Percentiles rank a stretch among this genome's conserved stretches.
These are phyloP conservation scores for Salix brachista DNA, from an alignment of 345 rosid species.

Conservation along the genomic window DNA sequence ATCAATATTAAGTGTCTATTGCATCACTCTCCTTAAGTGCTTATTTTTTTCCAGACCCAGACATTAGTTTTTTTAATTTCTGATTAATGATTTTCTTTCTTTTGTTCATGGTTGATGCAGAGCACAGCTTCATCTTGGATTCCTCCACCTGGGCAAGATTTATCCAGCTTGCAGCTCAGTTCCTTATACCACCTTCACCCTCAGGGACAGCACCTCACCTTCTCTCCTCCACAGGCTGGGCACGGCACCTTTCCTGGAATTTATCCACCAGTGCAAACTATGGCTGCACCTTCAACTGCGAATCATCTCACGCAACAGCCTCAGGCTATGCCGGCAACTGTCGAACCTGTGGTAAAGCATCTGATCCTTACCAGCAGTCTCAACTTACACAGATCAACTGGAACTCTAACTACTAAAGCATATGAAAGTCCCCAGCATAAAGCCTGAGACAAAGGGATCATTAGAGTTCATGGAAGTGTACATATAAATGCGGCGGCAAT, in stretches of 20 bases:
- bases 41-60: not conserved
- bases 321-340: conserved; percentile 35
- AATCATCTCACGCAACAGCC: conserved; percentile 52
- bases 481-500: conserved; percentile 38
- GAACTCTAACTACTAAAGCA: conserved; percentile 37
- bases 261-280: conserved; percentile 51
- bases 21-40: not conserved
- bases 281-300: conserved; percentile 42
- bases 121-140: conserved; percentile 62
- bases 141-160: conserved; percentile 54
- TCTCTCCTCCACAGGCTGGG: conserved; percentile 56
- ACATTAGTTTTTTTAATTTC: too few species aligned
- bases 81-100: not conserved
- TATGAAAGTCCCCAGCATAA: conserved; percentile 16
- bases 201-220: conserved; percentile 64
- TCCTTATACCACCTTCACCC: conserved; percentile 51
- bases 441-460: conserved; percentile 19
- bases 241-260: conserved; percentile 55
- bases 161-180: conserved; percentile 57
- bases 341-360: conserved; percentile 38
- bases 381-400: conserved; percentile 46
- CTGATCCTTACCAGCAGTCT: conserved; percentile 51
- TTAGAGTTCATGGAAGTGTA: conserved; percentile 39
- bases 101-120: conserved; percentile 31
- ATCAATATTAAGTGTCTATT: not conserved